phyloP scores from a whole-genome alignment of 495 filamentous ascomycete genomes.

The Aspergillus egyptiacus region DNA sequence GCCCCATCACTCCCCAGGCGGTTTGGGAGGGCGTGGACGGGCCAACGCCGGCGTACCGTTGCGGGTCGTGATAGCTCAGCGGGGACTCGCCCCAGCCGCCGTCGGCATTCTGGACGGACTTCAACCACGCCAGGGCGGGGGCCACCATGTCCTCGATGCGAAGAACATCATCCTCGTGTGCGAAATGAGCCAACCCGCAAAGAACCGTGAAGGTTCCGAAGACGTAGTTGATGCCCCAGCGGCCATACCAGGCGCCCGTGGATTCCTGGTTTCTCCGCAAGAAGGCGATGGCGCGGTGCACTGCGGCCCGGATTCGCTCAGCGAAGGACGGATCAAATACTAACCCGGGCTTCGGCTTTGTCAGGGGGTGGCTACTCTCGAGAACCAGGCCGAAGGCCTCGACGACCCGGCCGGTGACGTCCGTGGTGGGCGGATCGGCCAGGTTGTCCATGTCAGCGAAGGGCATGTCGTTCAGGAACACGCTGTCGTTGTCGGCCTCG shows the following conservation, averaged over 20 bases:
- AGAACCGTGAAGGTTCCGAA: constrained; percentile 29
- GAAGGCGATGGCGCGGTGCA: no score
- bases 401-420: constrained; percentile 33
- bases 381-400: constrained; percentile 35
- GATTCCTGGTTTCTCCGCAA: no score
- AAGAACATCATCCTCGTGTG: not conserved
- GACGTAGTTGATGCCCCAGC: constrained; percentile 32
- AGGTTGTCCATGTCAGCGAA: constrained; percentile 43
- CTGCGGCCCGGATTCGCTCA: not conserved
- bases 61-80: constrained; percentile 18
- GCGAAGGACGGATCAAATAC: not conserved
- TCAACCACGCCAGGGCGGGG: constrained; percentile 20
- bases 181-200: constrained; percentile 20
- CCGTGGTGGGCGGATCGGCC: constrained; percentile 29
- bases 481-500: constrained; percentile 32
- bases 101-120: constrained; percentile 25
- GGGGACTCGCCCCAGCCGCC: constrained; percentile 34
- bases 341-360: not conserved
- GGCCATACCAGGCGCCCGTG: not conserved
- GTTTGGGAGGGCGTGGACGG: constrained; percentile 30
- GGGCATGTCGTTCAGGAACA: constrained; percentile 35
- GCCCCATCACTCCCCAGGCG: constrained; percentile 30
- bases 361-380: not conserved
- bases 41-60: constrained; percentile 13
- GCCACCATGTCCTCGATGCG: not conserved